Conservation (phyloP, 106 monocot genomes). For the Cymbidium sinense region DNA sequence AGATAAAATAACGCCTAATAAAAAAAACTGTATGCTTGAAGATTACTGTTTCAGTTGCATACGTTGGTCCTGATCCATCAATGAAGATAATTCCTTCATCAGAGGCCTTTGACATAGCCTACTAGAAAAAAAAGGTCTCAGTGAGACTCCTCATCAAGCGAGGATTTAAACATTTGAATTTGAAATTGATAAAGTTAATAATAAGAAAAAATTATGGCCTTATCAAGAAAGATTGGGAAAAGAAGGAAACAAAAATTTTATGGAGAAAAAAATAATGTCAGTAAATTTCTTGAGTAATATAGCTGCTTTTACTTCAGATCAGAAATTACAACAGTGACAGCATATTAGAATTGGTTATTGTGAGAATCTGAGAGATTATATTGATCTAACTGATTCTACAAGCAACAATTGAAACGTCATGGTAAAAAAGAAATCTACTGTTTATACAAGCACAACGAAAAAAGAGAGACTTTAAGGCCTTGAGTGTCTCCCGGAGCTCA, state of each 20-base stretch:
- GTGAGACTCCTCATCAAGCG: not conserved
- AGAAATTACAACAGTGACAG: not conserved
- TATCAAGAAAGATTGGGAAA: not conserved
- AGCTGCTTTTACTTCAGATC: not conserved
- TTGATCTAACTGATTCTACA: not conserved
- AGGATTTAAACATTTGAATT: conserved; percentile 1
- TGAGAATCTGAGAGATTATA: not conserved
- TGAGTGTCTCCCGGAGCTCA: not conserved
- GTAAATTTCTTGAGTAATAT: not conserved
- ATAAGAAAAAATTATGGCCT: not conserved
- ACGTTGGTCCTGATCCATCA: conserved; percentile 95
- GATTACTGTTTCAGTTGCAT: conserved; percentile 87
- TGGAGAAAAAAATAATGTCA: not conserved
- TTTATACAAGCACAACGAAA: not conserved
- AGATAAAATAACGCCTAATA: not conserved
- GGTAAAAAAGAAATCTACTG: not conserved
- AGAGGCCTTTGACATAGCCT: conserved; percentile 83
- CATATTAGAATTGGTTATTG: not conserved
- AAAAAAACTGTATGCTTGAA: not conserved
- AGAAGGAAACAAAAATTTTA: not conserved
- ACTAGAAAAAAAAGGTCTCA: conserved; percentile 10
- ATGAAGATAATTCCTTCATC: conserved; percentile 89
- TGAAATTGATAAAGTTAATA: not conserved
- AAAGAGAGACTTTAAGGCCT: not conserved
- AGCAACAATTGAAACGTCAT: no score